These are phyloP conservation scores for Colletotrichum sp. DNA, from an alignment of 2,329 filamentous ascomycete species.

Conservation along the genomic window DNA sequence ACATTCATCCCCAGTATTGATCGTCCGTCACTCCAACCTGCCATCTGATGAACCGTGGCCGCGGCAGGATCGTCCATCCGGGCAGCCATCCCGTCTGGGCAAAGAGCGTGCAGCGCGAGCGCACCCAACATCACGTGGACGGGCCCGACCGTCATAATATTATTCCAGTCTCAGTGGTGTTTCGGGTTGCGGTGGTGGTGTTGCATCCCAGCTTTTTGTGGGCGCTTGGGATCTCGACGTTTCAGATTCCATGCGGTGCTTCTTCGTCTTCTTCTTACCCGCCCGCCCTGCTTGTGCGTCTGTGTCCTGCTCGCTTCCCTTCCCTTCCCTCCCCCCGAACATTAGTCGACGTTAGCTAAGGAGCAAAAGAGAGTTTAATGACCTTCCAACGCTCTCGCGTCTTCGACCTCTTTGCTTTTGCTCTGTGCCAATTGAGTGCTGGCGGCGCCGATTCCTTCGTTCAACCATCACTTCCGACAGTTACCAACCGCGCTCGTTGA, in stretches of 20 bases:
- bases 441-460: background rate
- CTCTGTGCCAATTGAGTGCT: background rate
- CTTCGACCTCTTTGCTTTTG: background rate
- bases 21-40: slow-evolving; percentile 1
- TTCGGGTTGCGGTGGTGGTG: slow-evolving; percentile 11
- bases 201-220: slow-evolving; percentile 14
- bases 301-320: background rate
- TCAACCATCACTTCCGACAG: background rate
- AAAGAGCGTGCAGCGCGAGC: background rate
- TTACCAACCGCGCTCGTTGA: background rate
- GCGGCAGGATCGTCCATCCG: background rate
- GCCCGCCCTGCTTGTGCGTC: background rate
- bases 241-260: background rate
- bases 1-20: background rate
- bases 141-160: background rate
- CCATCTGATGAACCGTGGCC: slow-evolving; percentile 5
- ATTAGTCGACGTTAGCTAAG: background rate
- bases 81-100: slow-evolving; percentile 4
- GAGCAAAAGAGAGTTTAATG: background rate
- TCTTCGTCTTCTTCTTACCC: background rate
- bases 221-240: background rate
- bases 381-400: background rate
- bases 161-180: slow-evolving; percentile 18
- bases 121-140: background rate
- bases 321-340: background rate